Conservation (phyloP, 106 monocot genomes). For the Chionographis japonica region DNA sequence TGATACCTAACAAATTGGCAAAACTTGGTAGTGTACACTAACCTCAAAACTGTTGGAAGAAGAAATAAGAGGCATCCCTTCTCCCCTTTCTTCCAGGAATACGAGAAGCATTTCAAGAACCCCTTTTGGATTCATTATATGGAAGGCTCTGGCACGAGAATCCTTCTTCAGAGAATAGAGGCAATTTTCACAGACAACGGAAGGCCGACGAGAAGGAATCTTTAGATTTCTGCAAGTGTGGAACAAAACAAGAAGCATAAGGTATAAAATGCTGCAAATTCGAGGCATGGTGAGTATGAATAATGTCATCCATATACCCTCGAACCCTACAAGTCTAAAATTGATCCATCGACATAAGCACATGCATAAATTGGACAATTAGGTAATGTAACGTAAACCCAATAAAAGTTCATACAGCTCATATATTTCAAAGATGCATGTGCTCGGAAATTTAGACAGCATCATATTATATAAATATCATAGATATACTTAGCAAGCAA, state of each 20-base stretch:
- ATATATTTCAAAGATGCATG: no score
- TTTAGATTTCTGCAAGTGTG: slow-evolving; percentile 60
- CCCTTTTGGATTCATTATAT: slow-evolving; percentile 86
- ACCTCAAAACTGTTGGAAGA: slow-evolving; percentile 23
- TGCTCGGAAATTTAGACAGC: no score
- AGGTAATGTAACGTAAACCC: no score
- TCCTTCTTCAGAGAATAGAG: slow-evolving; percentile 73
- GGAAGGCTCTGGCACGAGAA: slow-evolving; percentile 78
- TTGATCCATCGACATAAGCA: no score
- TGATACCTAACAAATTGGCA: not conserved
- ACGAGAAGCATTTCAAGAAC: slow-evolving; percentile 71
- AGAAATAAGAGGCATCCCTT: slow-evolving; percentile 22
- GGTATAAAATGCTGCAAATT: no score
- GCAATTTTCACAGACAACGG: slow-evolving; percentile 94
- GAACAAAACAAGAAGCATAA: not conserved
- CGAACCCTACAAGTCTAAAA: no score
- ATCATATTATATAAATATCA: no score
- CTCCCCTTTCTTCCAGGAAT: slow-evolving; percentile 77
- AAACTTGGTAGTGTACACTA: not conserved
- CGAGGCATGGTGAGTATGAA: not conserved
- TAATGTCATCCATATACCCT: not conserved
- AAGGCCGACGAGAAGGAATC: slow-evolving; percentile 79
- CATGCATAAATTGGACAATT: no score
- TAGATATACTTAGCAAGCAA: no score
- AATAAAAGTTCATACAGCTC: no score